Percentiles rank a stretch among this genome's conserved stretches.
These are phyloP conservation scores for Cryptococcus wingfieldii DNA, from an alignment of 1,284 basidiomycete species.

Conservation along the genomic window DNA sequence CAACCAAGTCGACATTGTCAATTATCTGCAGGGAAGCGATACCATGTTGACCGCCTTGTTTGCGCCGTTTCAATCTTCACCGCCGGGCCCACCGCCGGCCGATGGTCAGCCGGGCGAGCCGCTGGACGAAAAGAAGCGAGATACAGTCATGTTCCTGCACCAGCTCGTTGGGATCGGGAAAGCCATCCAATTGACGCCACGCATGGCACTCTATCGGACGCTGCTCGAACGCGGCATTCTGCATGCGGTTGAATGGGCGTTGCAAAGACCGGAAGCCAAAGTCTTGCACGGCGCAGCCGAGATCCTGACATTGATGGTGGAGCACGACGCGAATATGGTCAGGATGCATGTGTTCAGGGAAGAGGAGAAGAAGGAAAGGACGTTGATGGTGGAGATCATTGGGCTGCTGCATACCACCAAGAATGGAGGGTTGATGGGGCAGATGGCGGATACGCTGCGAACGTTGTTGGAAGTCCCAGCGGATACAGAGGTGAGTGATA, in stretches of 20 bases:
- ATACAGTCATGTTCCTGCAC: constrained; percentile 81
- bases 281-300: constrained; percentile 82
- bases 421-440: constrained; percentile 84
- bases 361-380: constrained; percentile 56
- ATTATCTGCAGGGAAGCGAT: constrained; percentile 75
- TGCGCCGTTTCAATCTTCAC: constrained; percentile 64
- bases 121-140: constrained; percentile 51
- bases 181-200: constrained; percentile 83
- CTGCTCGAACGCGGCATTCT: constrained; percentile 85
- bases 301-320: constrained; percentile 78
- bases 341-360: constrained; percentile 79
- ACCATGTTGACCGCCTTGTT: constrained; percentile 74
- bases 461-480: constrained; percentile 66
- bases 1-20: constrained; percentile 98
- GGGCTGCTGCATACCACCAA: constrained; percentile 69
- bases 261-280: constrained; percentile 53
- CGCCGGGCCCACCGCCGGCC: background rate
- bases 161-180: constrained; percentile 95
- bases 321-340: constrained; percentile 86
- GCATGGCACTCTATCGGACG: constrained; percentile 81
- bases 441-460: constrained; percentile 84
- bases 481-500: constrained; percentile 48
- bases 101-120: constrained; percentile 24
- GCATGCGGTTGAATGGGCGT: constrained; percentile 86
- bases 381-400: constrained; percentile 71